phyloP scores from a whole-genome alignment of 2,329 filamentous ascomycete species.

The Aureobasidium uvarum region DNA sequence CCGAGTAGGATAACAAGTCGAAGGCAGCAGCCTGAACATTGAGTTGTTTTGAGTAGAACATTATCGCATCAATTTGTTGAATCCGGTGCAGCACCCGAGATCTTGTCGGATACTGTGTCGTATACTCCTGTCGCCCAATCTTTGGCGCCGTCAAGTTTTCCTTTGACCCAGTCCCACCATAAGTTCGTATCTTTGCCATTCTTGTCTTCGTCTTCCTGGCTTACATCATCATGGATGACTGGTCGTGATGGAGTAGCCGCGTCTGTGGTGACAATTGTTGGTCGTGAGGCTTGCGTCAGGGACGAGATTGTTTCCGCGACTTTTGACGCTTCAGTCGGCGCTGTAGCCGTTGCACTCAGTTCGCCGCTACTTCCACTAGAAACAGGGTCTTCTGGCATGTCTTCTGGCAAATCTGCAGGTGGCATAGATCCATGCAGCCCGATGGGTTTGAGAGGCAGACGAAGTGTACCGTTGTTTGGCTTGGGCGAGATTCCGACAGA shows the following conservation, averaged over 20 bases:
- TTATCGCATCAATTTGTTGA: neutral
- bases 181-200: conserved; percentile 28
- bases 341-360: neutral
- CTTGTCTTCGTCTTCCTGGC: conserved; percentile 29
- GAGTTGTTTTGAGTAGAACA: neutral
- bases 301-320: neutral
- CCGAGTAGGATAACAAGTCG: no score
- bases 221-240: conserved; percentile 26
- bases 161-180: conserved; percentile 38
- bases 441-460: conserved; percentile 64
- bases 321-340: neutral
- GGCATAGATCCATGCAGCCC: conserved; percentile 54
- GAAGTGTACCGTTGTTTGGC: conserved; percentile 84
- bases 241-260: conserved; percentile 12
- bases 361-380: neutral
- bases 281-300: conserved; percentile 5
- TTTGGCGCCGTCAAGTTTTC: conserved; percentile 36
- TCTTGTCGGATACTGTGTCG: conserved; percentile 24
- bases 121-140: conserved; percentile 36
- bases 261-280: conserved; percentile 3
- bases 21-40: neutral
- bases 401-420: conserved; percentile 30
- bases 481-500: conserved; percentile 70
- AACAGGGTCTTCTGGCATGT: conserved; percentile 25
- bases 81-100: neutral